Conservation (phyloP, 805 yeast genomes). For the Jamesozyma hellenica region DNA sequence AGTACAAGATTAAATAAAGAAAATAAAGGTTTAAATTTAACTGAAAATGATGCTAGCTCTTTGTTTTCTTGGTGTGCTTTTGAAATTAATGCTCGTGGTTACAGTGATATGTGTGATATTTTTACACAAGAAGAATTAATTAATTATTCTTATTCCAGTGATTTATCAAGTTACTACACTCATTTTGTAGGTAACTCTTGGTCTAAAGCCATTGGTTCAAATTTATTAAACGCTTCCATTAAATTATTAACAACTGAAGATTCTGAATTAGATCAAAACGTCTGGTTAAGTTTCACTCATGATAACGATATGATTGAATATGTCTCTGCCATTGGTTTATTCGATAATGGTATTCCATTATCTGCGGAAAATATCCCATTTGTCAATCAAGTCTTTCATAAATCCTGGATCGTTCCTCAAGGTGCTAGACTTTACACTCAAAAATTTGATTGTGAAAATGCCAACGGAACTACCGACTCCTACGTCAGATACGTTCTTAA, state of each 20-base stretch:
- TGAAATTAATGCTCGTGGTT: slow-evolving; percentile 62
- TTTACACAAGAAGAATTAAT: slow-evolving; percentile 62
- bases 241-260: slow-evolving; percentile 39
- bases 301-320: slow-evolving; percentile 58
- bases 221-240: slow-evolving; percentile 43
- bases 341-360: slow-evolving; percentile 30
- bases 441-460: slow-evolving; percentile 34
- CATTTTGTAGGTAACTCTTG: slow-evolving; percentile 55
- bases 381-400: slow-evolving; percentile 20
- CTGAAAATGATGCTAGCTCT: slow-evolving; percentile 40
- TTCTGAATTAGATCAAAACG: slow-evolving; percentile 39
- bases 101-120: slow-evolving; percentile 55
- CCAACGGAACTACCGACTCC: slow-evolving; percentile 15
- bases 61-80: slow-evolving; percentile 62
- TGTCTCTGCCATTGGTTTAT: slow-evolving; percentile 54
- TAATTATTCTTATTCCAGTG: slow-evolving; percentile 49
- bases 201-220: slow-evolving; percentile 51
- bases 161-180: slow-evolving; percentile 48
- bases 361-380: slow-evolving; percentile 32
- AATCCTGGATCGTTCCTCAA: slow-evolving; percentile 45
- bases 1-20: slow-evolving; percentile 45
- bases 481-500: slow-evolving; percentile 42
- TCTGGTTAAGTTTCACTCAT: slow-evolving; percentile 66
- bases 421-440: slow-evolving; percentile 46
- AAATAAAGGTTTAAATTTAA: slow-evolving; percentile 46